Base-by-base conservation (phyloP, 177 flowering plant genomes). In the Vitis hybrid region DNA sequence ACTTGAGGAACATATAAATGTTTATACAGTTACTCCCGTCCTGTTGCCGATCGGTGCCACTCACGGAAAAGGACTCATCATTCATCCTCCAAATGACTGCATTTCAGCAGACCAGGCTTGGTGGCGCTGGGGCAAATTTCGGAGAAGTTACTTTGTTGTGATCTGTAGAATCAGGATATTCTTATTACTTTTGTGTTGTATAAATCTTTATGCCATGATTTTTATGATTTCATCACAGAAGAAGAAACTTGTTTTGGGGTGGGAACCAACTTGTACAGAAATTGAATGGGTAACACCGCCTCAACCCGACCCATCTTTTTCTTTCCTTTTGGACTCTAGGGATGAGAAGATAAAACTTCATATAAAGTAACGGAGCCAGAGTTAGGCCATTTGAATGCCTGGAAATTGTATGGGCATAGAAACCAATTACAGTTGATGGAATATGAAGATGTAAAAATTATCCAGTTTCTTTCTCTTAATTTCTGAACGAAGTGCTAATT, bases 21-120 rank as follows among this genome's bases (percentile, higher is more conserved):
- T 40, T 65, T 66, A 2, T 78, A 78, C 85, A 87, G 91, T 73
- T 77, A 71, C 72, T 72, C 77, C 4, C 80, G 64, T 18, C 72
- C 71, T 67, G 78, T 66, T 57, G 34, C 71, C n/a, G 82, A 77
- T 30, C 74, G 75, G 68, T 52, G 66, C 34, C 58, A 11, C 60
- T 78, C 86, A 10, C 64, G 71, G 54, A 86, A 84, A 61, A 86
- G 81, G 77, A 21, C 66, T 14, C 78, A 64, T 61, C 69, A 74
- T 19, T 80, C 84, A 62, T 78, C 83, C 4, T 72, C 75, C 57
- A 67, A 71, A 49, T 74, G 65, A 74, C 58, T 49, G 58, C 9
- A 23, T 56, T 13, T 60, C 62, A 45, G 45, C 7, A 40, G 45
- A 40, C 45, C 45, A 54, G 48, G 13, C 4, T 5, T 7, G 19